Base-by-base conservation (phyloP, 495 filamentous ascomycete species). In the Penicillium bovifimosum region DNA sequence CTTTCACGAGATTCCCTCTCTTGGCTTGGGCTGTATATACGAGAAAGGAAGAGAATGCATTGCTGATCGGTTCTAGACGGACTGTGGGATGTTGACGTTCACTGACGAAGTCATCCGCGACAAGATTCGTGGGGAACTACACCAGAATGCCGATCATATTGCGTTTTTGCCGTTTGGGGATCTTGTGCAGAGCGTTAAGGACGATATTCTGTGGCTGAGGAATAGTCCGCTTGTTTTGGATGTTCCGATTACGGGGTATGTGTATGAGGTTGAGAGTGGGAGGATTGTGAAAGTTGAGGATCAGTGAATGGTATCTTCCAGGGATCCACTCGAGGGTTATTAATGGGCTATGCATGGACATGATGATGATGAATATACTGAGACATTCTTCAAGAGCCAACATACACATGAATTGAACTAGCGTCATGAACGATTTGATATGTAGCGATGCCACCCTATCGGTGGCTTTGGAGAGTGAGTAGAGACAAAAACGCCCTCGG, bases 11-110 rank as follows among this genome's bases (percentile, higher is more conserved):
- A 4, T 24, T 4, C 20, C 4, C 20, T 24, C 20, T 5, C 17
- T 11, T 39, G 13, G 17, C 7, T 11, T 34, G 10, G 32, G 26
- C n/a, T 39, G 2, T 11, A 26, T 7, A 27, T 10, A 7, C 32
- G 6, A 27, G 13, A 9, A 34, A 40, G 6, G 38, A 36, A 16
- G 7, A n/a, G 2, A 14, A 7, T 40, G 14, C 10, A 45, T 44
- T 51, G 20, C 29, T 36, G 10, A 39, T 13, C 0, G 27, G 28
- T 26, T 31, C 10, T 20, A 67, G 61, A 77, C 71, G 26, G 85
- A 83, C 5, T 95, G 89, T 58, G 88, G 89, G 26, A 93, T 93
- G 90, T 60, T 91, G 35, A 89, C 82, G 0, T 95, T 92, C 58
- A 76, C 74, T 5, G 88, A 91, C 51, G 76, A 78, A 49, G 81